Conservation (phyloP, 768 basidiomycete genomes). For the Candolleomyces efflorescens region DNA sequence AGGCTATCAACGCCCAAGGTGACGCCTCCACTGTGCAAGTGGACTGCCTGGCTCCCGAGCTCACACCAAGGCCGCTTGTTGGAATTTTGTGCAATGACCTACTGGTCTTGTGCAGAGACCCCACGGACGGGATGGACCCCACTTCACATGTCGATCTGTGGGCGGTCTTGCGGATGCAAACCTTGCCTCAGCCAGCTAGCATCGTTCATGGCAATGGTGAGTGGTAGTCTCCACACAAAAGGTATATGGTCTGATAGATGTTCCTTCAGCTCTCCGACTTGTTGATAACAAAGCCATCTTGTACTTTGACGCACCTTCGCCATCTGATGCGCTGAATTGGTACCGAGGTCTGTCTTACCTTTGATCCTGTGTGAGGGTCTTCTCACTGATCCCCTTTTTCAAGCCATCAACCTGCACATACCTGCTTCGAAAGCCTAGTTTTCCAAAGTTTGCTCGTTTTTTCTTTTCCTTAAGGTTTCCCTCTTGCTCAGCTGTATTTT, state of each 20-base stretch:
- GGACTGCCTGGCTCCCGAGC: constrained; percentile 84
- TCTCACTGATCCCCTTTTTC: constrained; percentile 8
- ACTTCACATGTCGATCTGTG: constrained; percentile 82
- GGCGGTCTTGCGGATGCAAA: constrained; percentile 96
- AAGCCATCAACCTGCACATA: constrained; percentile 88
- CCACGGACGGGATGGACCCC: constrained; percentile 75
- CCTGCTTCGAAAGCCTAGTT: constrained; percentile 62
- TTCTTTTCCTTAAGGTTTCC: background rate
- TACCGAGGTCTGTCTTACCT: constrained; percentile 65
- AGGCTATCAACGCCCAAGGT: constrained; percentile 72
- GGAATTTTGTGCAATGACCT: constrained; percentile 92
- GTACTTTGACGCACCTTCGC: constrained; percentile 82
- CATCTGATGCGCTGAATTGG: constrained; percentile 86
- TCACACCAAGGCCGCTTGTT: constrained; percentile 72
- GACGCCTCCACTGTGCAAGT: constrained; percentile 82
- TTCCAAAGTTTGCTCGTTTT: constrained; percentile 27
- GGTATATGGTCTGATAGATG: too few species aligned
- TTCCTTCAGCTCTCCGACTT: constrained; percentile 63
- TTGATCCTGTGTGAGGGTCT: background rate
- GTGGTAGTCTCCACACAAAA: background rate
- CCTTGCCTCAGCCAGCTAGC: constrained; percentile 83
- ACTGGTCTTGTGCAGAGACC: constrained; percentile 86
- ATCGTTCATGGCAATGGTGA: constrained; percentile 84
- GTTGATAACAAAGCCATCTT: constrained; percentile 91
- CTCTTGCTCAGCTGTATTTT: background rate